Percentiles rank a stretch among this genome's conserved stretches.
Evolutionary conservation across 768 basidiomycete species (phyloP).

Genomic region (Coprinopsis cinerea): DNA sequence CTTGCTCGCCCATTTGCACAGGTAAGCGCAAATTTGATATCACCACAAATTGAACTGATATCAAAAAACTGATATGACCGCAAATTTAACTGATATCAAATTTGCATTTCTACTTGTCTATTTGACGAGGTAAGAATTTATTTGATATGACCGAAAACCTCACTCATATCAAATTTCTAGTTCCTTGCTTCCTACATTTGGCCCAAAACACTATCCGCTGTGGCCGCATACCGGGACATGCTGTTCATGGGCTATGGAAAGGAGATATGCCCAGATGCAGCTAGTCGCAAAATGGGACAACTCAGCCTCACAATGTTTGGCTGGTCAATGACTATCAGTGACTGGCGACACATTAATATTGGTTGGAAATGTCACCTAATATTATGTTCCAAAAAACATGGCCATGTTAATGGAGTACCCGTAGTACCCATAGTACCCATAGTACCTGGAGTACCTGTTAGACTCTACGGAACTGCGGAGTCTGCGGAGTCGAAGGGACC

Average conservation of each 20-base stretch:
- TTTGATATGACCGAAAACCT: background rate
- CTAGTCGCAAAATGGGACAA: background rate
- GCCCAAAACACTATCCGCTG: background rate
- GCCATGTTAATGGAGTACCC: too few species aligned
- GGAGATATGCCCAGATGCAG: background rate
- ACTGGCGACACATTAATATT: background rate
- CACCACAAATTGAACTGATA: background rate
- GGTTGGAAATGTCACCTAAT: too few species aligned
- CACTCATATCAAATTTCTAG: background rate
- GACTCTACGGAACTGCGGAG: too few species aligned
- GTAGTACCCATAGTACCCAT: too few species aligned
- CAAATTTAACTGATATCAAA: background rate
- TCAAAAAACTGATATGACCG: background rate
- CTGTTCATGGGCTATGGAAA: constrained; percentile 3
- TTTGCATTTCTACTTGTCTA: constrained; percentile 1
- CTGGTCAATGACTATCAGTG: background rate
- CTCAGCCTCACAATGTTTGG: background rate
- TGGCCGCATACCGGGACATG: background rate
- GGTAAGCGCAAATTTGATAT: background rate
- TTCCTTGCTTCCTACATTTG: background rate
- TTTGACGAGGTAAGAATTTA: background rate
- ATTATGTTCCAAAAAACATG: too few species aligned
- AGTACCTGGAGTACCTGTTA: too few species aligned
- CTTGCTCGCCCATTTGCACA: constrained; percentile 4
- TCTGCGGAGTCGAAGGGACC: too few species aligned